Evolutionary conservation across 495 filamentous ascomycete species (phyloP), one percentile per base, ranked within the genome.

Genomic region (Viridothelium virens): DNA sequence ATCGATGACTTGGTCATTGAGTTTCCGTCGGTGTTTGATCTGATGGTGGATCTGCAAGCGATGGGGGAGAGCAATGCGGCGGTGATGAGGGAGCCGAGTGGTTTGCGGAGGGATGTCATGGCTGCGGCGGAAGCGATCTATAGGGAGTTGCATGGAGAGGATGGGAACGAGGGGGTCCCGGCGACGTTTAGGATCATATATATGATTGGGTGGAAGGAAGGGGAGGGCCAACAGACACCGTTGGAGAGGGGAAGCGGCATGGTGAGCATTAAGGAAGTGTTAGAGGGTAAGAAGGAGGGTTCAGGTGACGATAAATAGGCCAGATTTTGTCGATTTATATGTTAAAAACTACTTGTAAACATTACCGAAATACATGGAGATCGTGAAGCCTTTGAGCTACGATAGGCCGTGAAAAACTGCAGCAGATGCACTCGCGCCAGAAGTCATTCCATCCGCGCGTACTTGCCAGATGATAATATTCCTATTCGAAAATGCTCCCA

Each of bases 191-290:
- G 90, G 65, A 80, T 94, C 68, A 95, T 96, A 64, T 94, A 90
- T 74, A 93, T 97, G 91, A 97, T 99, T 79, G 95, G 95, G 18
- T 99, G 95, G 95, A 95, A 93, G 76, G 90, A 93, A 70, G 87
- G 88, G 0, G 80, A 82, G 37, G 82, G 86, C 61, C 92, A 97
- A 78, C 77, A 84, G 56, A 78, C 92, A 78, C 92, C 95, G 38
- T 76, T 97, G 69, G 75, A 83, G 67, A 83, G 95, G 67, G 95
- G 95, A 1, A 96, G 70, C 14, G 71, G 71, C 0, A 44, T 70
- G 47, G 62, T 69, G 39, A 73, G 68, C 63, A 47, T 73, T 50
- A 65, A 47, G 36, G 71, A 73, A 63, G 62, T 73, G 7, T 59
- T 73, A 1, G 71, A 70, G 7, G 70, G 71, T 1, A 47, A 56